Evolutionary conservation across 2,329 filamentous ascomycete genomes (phyloP).

Genomic region (Epichloe sp.): DNA sequence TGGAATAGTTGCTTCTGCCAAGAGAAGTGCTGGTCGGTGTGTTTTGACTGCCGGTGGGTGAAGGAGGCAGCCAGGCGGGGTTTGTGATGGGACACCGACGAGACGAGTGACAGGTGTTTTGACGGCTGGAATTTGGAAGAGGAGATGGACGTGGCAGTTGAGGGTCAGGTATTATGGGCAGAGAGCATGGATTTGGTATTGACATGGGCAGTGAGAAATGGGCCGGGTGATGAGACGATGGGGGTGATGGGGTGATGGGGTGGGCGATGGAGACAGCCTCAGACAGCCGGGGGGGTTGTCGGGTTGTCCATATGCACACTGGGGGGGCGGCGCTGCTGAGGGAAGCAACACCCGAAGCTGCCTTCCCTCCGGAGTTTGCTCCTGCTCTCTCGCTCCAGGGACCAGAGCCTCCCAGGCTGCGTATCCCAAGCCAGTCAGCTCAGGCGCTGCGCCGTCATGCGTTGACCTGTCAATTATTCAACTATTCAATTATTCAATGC

Average conservation of each 20-base stretch:
- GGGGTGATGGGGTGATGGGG: neutral
- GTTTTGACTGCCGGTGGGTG: neutral
- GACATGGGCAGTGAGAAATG: slow-evolving; percentile 1
- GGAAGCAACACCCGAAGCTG: neutral
- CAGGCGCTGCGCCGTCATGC: neutral
- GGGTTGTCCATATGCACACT: neutral
- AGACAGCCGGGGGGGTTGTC: neutral
- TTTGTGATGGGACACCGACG: neutral
- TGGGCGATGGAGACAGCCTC: neutral
- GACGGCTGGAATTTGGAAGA: neutral
- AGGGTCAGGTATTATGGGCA: neutral
- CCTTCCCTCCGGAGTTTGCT: neutral
- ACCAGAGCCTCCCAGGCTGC: neutral
- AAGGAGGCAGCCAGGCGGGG: neutral
- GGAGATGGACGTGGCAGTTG: neutral
- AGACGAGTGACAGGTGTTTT: slow-evolving; percentile 1
- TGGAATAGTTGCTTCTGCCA: neutral
- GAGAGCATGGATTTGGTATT: neutral
- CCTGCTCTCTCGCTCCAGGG: neutral
- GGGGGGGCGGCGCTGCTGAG: neutral
- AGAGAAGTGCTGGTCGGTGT: neutral
- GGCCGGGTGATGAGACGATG: slow-evolving; percentile 1
- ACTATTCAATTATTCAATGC: no score
- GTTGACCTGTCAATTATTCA: no score
- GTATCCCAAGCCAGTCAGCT: neutral